Base-by-base conservation (phyloP, 225 moss, liverwort and hornwort species). In the Physcomitrium patens region DNA sequence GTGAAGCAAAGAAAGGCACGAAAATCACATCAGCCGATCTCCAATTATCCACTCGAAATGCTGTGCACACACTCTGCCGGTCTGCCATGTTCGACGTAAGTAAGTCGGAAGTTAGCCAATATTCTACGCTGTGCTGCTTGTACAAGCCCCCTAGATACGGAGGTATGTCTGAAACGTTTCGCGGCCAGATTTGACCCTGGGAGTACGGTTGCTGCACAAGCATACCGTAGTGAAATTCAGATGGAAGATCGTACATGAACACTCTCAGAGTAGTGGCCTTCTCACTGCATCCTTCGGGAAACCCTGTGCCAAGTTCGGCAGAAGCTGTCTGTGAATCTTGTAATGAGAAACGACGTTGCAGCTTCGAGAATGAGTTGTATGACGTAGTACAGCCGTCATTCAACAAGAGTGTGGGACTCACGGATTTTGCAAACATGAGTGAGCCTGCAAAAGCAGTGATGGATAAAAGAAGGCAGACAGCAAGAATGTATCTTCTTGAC, bases 121-220 rank as follows among this genome's bases (percentile, higher is more conserved):
- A 91, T 80, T 93, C 89, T 11, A 81, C 81, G 54, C 93, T 93
- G 78, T 91, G 93, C 57, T 91, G 93, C 74, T 82, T 81, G 65
- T 93, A 89, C 51, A 93, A 76, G 7, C 91, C 91, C 12, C 91
- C 91, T 1, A 78, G 86, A 45, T 93, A 93, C 3, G 55, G 49
- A 16, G 93, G 91, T 14, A 91, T 78, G 52, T 72, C 68, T 17
- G 83, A 67, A 2, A 82, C 26, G 12, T 79, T 91, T 14, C 75
- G 26, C 1, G 91, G 93, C 93, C 91, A 91, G 23, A 83, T 81
- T 52, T 82, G 74, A 17, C 70, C 73, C 53, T 68, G 22, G n/a
- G 82, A 42, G 19, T 44, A 57, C 16, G 72, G 50, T 12, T n/a
- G 17, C 43, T 80, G 72, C 52, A 64, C 74, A 9, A 91, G 68